Evolutionary conservation across 2,329 filamentous ascomycete species (phyloP).

Genomic region (Clonostachys rosea): DNA sequence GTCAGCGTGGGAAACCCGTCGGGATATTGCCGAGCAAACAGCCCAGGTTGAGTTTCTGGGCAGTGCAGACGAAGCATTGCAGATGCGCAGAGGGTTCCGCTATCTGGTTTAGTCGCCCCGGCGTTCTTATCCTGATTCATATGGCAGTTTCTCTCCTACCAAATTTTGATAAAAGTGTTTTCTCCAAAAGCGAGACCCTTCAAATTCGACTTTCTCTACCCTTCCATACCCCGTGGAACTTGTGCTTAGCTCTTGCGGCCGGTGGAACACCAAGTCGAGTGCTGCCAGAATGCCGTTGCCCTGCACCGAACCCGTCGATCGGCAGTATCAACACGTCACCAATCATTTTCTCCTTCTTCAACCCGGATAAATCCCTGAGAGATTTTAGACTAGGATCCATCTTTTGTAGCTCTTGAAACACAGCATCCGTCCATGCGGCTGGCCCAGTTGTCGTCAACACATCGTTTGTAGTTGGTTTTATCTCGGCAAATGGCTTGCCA

Average conservation of each 20-base stretch:
- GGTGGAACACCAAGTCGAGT: constrained; percentile 15
- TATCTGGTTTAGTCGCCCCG: constrained; percentile 31
- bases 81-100: constrained; percentile 40
- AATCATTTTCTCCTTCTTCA: constrained; percentile 77
- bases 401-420: constrained; percentile 51
- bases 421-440: constrained; percentile 85
- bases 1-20: constrained; percentile 25
- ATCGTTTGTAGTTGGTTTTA: constrained; percentile 29
- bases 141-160: too few relatives aligned
- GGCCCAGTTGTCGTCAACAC: constrained; percentile 63
- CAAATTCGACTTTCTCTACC: too few relatives aligned
- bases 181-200: too few relatives aligned
- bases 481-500: constrained; percentile 80
- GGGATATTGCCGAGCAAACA: constrained; percentile 29
- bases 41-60: constrained; percentile 29
- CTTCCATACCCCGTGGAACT: too few relatives aligned
- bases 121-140: not conserved
- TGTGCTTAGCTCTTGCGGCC: not conserved
- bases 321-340: constrained; percentile 92
- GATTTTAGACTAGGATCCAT: constrained; percentile 9
- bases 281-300: constrained; percentile 14
- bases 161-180: too few relatives aligned
- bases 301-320: constrained; percentile 76
- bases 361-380: constrained; percentile 69
- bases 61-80: constrained; percentile 34